Conservation (phyloP, 2,329 filamentous ascomycete genomes). For the Colletotrichum chlorophyti region DNA sequence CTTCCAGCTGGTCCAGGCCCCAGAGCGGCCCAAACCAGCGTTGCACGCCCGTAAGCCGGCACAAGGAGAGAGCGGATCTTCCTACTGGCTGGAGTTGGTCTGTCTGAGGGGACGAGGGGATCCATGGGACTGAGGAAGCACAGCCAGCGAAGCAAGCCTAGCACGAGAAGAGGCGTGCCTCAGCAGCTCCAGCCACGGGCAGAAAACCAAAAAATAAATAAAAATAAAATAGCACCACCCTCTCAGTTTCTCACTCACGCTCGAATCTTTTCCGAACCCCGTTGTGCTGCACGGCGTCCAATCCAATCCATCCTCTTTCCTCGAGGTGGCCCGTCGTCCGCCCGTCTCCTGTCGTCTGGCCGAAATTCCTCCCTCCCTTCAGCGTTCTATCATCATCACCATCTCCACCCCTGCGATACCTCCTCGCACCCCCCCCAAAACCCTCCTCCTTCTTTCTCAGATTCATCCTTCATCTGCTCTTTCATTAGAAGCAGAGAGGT, state of each 20-base stretch:
- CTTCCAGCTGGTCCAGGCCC: constrained; percentile 11
- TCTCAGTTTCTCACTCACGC: background rate
- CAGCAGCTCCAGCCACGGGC: constrained; percentile 8
- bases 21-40: constrained; percentile 16
- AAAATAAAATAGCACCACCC: constrained; percentile 3
- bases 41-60: constrained; percentile 15
- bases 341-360: constrained; percentile 20
- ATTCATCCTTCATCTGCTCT: constrained; percentile 29
- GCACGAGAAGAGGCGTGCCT: background rate
- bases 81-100: constrained; percentile 17
- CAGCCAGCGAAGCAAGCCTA: constrained; percentile 18
- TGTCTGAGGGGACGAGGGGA: background rate
- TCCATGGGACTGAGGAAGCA: constrained; percentile 15
- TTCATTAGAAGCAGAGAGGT: constrained; percentile 32
- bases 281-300: too few species aligned
- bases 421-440: constrained; percentile 25
- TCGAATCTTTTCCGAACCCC: background rate
- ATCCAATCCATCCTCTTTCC: background rate
- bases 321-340: constrained; percentile 7
- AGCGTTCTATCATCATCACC: constrained; percentile 30
- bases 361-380: constrained; percentile 26
- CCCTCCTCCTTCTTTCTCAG: constrained; percentile 25
- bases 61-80: constrained; percentile 1
- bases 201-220: background rate
- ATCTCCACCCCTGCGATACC: constrained; percentile 27